Conservation (phyloP, 495 filamentous ascomycete genomes). For the Trypethelium eluteriae region DNA sequence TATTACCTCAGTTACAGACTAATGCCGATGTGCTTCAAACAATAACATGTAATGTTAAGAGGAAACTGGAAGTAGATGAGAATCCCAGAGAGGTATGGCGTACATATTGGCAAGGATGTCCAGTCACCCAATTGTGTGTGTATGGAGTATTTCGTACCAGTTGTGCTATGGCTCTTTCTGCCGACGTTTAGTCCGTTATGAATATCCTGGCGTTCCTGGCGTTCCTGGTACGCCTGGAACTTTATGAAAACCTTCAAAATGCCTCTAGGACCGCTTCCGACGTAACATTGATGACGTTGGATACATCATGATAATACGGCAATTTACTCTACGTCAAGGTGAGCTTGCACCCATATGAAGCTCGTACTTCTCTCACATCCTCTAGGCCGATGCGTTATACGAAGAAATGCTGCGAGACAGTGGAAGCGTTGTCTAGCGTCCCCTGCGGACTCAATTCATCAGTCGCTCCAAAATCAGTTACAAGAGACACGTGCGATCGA, state of each 20-base stretch:
- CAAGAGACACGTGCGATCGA: constrained; percentile 10
- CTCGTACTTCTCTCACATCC: not conserved
- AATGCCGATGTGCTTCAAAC: too few species aligned
- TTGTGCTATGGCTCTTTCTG: not conserved
- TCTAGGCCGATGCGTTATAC: constrained; percentile 6
- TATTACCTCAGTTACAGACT: too few species aligned
- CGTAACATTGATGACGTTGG: not conserved
- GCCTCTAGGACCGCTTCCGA: not conserved
- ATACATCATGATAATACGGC: constrained; percentile 14
- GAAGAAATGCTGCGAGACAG: not conserved
- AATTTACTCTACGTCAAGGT: constrained; percentile 14
- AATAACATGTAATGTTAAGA: too few species aligned
- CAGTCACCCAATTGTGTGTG: not conserved
- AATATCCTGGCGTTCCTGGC: too few species aligned
- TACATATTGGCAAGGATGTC: not conserved
- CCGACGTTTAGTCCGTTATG: not conserved
- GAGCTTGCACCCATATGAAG: not conserved
- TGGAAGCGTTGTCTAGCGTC: constrained; percentile 13
- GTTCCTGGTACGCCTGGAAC: not conserved
- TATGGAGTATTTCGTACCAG: not conserved
- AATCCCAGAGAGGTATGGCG: not conserved
- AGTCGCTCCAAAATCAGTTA: constrained; percentile 9
- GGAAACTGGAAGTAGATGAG: not conserved
- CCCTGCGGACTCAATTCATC: constrained; percentile 11
- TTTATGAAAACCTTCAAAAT: not conserved